Evolutionary conservation across 169 alveolate species (phyloP).

Genomic region (Plasmodium malariae): DNA sequence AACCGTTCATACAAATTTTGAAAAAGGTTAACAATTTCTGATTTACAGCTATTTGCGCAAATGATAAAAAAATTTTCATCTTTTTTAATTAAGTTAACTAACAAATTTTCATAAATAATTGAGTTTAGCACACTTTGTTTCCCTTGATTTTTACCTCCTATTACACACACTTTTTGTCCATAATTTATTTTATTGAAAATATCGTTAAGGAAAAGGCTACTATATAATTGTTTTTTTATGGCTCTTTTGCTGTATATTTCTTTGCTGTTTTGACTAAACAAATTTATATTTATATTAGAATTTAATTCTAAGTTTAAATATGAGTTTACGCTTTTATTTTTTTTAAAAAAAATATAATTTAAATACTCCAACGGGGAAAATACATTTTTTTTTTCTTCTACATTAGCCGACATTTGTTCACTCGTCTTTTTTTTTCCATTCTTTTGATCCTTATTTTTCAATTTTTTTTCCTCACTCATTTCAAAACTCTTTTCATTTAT

Average conservation of each 20-base stretch:
- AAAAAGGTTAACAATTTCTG: constrained; percentile 14
- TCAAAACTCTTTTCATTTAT: background rate
- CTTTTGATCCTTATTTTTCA: background rate
- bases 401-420: background rate
- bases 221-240: constrained; percentile 33
- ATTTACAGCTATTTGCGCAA: constrained; percentile 41
- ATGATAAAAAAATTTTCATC: constrained; percentile 64
- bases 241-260: constrained; percentile 14
- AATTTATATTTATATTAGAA: too few species aligned
- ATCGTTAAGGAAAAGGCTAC: constrained; percentile 19
- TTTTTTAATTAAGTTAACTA: constrained; percentile 27
- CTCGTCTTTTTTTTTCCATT: background rate
- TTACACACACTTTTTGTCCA: constrained; percentile 54
- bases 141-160: constrained; percentile 17
- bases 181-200: constrained; percentile 34
- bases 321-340: constrained; percentile 6
- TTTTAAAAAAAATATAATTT: constrained; percentile 4
- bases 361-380: constrained; percentile 57
- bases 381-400: constrained; percentile 21
- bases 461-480: background rate
- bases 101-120: constrained; percentile 43
- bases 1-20: constrained; percentile 27
- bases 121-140: constrained; percentile 18
- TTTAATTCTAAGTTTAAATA: too few species aligned
- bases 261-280: constrained; percentile 14